Base-by-base conservation (phyloP, 1,139 yeast genomes). In the Kurtzmaniella natalensis region DNA sequence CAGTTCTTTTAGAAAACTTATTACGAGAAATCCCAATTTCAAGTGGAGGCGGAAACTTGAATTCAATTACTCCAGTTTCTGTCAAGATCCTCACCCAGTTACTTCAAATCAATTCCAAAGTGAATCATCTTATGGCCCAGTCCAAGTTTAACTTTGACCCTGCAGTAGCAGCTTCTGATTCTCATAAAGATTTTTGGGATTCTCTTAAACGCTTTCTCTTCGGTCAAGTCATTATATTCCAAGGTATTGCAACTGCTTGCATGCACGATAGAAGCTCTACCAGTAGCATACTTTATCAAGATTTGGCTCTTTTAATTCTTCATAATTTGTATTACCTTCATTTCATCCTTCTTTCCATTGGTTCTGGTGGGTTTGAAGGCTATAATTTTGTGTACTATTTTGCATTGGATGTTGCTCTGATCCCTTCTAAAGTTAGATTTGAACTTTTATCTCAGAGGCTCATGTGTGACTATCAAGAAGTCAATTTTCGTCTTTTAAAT, bases 281-380 rank as follows among this genome's bases (percentile, higher is more conserved):
- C 14, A 18, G 5, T n/a, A n/a, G n/a, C n/a, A 17, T 30, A 23
- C 13, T 11, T 30, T 60, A 68, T 47, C 46, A 44, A 30, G 55
- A 45, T 30, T 61, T 46, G 47, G 66, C 52, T 32, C 44, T 66
- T 22, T 59, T 63, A 31, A 57, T 76, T 2, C 47, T 80, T 22
- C 63, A 63, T 28, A 53, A 60, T 5, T 57, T 82, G n/a, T 78
- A 71, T 45, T 61, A 75, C 39, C 38, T 77, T 33, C 72, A 79
- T 40, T 80, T 74, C 45, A 64, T 81, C 5, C 53, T 81, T 10
- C 66, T 74, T 25, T 64, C 76, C 14, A 69, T 82, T 13, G 92
- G 94, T 0, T 71, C 74, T 26, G 82, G 85, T 1, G 87, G 87
- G 1, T 82, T 83, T 50, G 83, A 80, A 34, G 68, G 76, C 15